Conservation (phyloP, 352 stramenopile species). For the Pythium aristosporum region DNA sequence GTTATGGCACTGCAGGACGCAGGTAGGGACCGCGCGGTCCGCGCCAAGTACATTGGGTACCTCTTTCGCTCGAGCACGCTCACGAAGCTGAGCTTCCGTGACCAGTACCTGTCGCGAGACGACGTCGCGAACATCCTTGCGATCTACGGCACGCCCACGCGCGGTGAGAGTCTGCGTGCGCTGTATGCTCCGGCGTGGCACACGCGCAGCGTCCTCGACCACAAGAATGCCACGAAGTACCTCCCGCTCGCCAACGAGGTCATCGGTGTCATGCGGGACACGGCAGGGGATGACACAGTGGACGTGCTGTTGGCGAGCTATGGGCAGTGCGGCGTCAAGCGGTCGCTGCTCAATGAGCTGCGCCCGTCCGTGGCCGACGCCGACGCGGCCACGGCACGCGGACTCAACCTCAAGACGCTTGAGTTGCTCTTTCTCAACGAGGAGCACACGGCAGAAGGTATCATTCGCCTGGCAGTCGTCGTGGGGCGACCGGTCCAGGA, state of each 20-base stretch:
- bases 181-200: conserved; percentile 1
- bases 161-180: neutral
- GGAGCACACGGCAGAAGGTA: neutral
- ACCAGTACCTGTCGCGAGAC: neutral
- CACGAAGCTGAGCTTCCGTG: neutral
- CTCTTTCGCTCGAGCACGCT: neutral
- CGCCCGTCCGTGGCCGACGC: neutral
- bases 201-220: neutral
- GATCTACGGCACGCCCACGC: neutral
- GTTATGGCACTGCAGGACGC: neutral
- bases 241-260: neutral
- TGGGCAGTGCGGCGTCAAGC: neutral
- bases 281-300: too few relatives aligned
- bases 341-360: neutral
- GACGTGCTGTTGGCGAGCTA: too few relatives aligned
- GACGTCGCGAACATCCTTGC: conserved; percentile 1
- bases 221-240: conserved; percentile 3
- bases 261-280: neutral
- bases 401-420: neutral
- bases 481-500: neutral
- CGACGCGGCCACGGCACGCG: neutral
- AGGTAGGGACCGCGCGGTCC: neutral
- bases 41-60: conserved; percentile 11
- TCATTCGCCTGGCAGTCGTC: neutral
- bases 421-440: neutral